phyloP scores from a whole-genome alignment of 2,329 filamentous ascomycete species.

The Iodosphaeria phyllophila region DNA sequence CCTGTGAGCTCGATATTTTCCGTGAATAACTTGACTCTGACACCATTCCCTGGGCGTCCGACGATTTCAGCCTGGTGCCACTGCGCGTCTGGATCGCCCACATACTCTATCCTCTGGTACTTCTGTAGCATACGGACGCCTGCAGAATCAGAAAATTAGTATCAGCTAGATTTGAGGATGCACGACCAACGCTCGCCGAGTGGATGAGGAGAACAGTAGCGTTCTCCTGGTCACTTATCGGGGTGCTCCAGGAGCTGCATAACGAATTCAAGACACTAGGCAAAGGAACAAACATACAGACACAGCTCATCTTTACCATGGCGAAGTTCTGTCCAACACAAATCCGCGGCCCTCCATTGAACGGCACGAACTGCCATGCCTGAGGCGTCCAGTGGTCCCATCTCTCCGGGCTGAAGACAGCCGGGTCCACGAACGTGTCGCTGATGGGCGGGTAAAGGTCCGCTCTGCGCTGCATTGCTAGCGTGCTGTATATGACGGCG shows the following conservation, averaged over 20 bases:
- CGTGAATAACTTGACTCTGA: slow-evolving; percentile 20
- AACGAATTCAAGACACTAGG: slow-evolving; percentile 10
- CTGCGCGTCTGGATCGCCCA: slow-evolving; percentile 24
- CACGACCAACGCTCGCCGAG: too few relatives aligned
- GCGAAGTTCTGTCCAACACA: slow-evolving; percentile 42
- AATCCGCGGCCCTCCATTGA: slow-evolving; percentile 25
- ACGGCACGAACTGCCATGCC: slow-evolving; percentile 27
- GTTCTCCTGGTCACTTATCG: too few relatives aligned
- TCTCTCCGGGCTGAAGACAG: slow-evolving; percentile 24
- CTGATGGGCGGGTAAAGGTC: slow-evolving; percentile 33
- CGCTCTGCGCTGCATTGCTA: slow-evolving; percentile 29
- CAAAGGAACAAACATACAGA: slow-evolving; percentile 13
- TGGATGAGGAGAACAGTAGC: background rate
- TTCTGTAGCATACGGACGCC: slow-evolving; percentile 37
- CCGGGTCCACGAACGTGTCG: slow-evolving; percentile 7
- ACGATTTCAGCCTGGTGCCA: slow-evolving; percentile 24
- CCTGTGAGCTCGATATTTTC: too few relatives aligned
- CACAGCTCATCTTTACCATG: slow-evolving; percentile 35
- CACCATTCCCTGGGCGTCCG: slow-evolving; percentile 22
- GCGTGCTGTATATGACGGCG: slow-evolving; percentile 27
- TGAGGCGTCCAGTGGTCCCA: slow-evolving; percentile 22
- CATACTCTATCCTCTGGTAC: slow-evolving; percentile 33
- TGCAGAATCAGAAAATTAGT: slow-evolving; percentile 5
- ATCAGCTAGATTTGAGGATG: too few relatives aligned
- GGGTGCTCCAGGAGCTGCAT: background rate